Evolutionary conservation across 441 rosid genomes (phyloP), one percentile per base, ranked within the genome.

Genomic region (Biscutella laevigata): DNA sequence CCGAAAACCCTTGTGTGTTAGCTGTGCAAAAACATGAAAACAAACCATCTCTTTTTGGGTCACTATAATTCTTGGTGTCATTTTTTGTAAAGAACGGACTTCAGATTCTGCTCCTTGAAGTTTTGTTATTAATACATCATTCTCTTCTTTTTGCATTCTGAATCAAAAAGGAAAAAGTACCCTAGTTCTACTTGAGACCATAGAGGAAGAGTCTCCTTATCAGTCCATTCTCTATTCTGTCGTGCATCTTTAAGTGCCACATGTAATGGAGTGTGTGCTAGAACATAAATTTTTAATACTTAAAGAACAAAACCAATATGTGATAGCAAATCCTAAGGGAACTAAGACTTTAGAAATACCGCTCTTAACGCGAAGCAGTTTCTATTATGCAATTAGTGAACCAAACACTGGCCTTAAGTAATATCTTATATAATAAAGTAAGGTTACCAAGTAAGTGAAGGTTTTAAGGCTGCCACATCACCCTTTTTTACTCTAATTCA

Each of bases 41-140:
- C 77, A 50, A 49, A 83, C 91, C 91, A 83, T 78, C 70, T 83
- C 91, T 66, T 83, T 80, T 57, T 75, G 91, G 61, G 83, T 80
- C 80, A 83, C 64, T 66, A 80, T 61, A 87, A 83, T 83, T 77
- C 91, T 75, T 4, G 78, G 83, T 26, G 91, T 80, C 91, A 83
- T 78, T 19, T 80, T 73, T 26, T 66, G 69, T 63, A 83, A 75
- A 48, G 76, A 77, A 32, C 73, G 78, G 39, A 78, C 87, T 74
- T 83, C 91, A 54, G 78, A 53, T 54, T 78, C 83, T 48, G 91
- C 87, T 49, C 81, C 86, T 55, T 64, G 61, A 66, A 80, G 72
- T 49, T 77, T 78, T 51, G 53, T 67, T 16, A 61, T 58, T 48
- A 74, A 41, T 48, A 58, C 64, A 50, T 73, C 68, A 26, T 74